Conservation (phyloP, 1,139 yeast genomes). For the Candida gigantensis region DNA sequence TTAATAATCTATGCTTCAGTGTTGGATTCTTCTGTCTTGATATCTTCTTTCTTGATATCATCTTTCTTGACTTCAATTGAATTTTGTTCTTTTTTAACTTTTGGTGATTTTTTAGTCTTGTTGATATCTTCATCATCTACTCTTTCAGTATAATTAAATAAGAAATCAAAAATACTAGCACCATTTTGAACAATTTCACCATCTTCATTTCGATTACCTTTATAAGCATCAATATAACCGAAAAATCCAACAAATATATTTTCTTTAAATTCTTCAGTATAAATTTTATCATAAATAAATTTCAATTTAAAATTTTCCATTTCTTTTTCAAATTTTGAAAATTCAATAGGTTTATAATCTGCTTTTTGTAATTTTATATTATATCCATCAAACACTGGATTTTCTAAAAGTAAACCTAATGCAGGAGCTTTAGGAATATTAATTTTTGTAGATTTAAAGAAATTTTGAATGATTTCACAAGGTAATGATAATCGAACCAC, state of each 20-base stretch:
- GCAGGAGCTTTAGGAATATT: conserved; percentile 99
- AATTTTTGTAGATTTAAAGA: conserved; percentile 71
- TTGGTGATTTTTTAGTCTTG: conserved; percentile 1
- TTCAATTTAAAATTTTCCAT: conserved; percentile 88
- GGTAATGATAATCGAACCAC: conserved; percentile 88
- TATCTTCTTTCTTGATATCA: not conserved
- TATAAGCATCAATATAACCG: conserved; percentile 81
- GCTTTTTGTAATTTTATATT: conserved; percentile 69
- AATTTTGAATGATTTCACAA: conserved; percentile 67
- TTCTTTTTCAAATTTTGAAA: conserved; percentile 62
- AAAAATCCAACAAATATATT: conserved; percentile 88
- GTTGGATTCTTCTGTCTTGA: not conserved
- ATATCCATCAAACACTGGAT: conserved; percentile 88
- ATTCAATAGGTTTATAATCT: conserved; percentile 79
- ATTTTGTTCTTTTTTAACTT: no score
- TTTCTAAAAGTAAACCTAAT: conserved; percentile 82
- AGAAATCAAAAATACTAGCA: conserved; percentile 63
- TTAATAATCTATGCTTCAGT: no score
- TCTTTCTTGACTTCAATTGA: no score
- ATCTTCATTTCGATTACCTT: conserved; percentile 24
- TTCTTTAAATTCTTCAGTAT: conserved; percentile 83
- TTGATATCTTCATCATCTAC: no score
- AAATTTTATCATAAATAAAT: conserved; percentile 88
- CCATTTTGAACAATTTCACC: conserved; percentile 19
- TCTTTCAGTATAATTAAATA: conserved; percentile 23